Evolutionary conservation across 352 stramenopile genomes (phyloP).

Genomic region (Phytophthora macrochlamydospora): DNA sequence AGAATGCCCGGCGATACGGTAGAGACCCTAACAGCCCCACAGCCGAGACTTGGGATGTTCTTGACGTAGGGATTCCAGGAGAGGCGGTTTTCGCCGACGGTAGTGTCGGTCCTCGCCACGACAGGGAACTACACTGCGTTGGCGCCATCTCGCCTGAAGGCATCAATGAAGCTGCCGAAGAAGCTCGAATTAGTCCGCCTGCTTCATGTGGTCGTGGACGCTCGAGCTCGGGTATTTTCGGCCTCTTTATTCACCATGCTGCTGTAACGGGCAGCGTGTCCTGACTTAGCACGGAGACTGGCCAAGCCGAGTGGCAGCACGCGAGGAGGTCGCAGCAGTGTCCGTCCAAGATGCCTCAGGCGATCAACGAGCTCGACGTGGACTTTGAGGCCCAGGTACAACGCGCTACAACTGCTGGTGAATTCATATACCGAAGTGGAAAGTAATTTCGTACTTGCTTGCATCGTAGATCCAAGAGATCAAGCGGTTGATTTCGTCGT

Average conservation of each 20-base stretch:
- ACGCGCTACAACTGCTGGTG: too few relatives aligned
- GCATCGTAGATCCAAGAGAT: constrained; percentile 74
- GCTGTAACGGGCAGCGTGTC: background rate
- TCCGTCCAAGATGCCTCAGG: constrained; percentile 44
- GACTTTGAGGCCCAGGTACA: constrained; percentile 72
- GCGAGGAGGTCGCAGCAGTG: constrained; percentile 2
- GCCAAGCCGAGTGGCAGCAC: constrained; percentile 4
- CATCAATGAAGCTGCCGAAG: too few relatives aligned
- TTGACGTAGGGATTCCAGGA: constrained; percentile 30
- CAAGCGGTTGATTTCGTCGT: constrained; percentile 72
- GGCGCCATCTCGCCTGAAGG: too few relatives aligned
- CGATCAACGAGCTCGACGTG: constrained; percentile 72
- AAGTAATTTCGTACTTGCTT: constrained; percentile 1
- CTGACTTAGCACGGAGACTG: background rate
- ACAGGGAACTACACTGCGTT: constrained; percentile 13
- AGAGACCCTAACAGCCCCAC: background rate
- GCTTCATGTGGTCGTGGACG: too few relatives aligned
- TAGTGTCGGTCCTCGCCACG: constrained; percentile 38
- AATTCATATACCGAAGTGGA: background rate
- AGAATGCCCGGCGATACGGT: constrained; percentile 1
- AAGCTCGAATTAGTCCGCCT: too few relatives aligned
- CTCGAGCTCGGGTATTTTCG: too few relatives aligned
- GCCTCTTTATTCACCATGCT: too few relatives aligned
- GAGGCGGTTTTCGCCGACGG: constrained; percentile 23
- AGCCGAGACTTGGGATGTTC: constrained; percentile 30